Percentiles rank a stretch among this genome's conserved stretches.
Conservation (phyloP, 768 basidiomycete species). For the Macrolepiota dolichaula region DNA sequence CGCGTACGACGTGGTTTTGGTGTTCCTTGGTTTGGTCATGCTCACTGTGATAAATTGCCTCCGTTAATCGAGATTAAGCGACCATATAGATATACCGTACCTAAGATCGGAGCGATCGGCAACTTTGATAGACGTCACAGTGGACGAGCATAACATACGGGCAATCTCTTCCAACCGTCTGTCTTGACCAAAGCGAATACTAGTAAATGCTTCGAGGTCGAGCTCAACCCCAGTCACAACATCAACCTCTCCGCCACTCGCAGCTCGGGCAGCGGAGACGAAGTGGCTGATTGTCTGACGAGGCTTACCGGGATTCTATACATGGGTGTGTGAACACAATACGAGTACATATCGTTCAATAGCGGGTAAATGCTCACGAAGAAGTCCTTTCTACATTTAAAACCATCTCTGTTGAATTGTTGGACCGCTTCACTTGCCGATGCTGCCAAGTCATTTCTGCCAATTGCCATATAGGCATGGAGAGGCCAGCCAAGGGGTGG, state of each 20-base stretch:
- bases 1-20: slow-evolving; percentile 72
- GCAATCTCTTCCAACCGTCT: slow-evolving; percentile 88
- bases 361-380: slow-evolving; percentile 36
- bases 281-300: slow-evolving; percentile 52
- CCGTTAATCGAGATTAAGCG: slow-evolving; percentile 2
- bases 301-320: slow-evolving; percentile 47
- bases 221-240: slow-evolving; percentile 70
- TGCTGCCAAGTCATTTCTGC: slow-evolving; percentile 72
- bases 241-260: slow-evolving; percentile 53
- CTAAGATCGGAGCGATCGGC: slow-evolving; percentile 69
- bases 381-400: slow-evolving; percentile 53
- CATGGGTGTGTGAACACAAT: slow-evolving; percentile 7
- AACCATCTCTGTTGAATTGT: slow-evolving; percentile 47
- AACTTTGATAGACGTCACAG: slow-evolving; percentile 59
- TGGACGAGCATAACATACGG: slow-evolving; percentile 83
- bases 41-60: slow-evolving; percentile 49
- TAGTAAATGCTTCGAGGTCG: slow-evolving; percentile 68
- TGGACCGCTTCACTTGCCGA: slow-evolving; percentile 48
- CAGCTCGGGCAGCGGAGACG: slow-evolving; percentile 44
- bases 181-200: slow-evolving; percentile 88
- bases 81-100: slow-evolving; percentile 14
- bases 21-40: slow-evolving; percentile 86
- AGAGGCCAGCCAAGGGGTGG: slow-evolving; percentile 74
- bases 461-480: slow-evolving; percentile 66
- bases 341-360: background rate